Evolutionary conservation across 768 basidiomycete species (phyloP).

Genomic region (Lentinula boryana): DNA sequence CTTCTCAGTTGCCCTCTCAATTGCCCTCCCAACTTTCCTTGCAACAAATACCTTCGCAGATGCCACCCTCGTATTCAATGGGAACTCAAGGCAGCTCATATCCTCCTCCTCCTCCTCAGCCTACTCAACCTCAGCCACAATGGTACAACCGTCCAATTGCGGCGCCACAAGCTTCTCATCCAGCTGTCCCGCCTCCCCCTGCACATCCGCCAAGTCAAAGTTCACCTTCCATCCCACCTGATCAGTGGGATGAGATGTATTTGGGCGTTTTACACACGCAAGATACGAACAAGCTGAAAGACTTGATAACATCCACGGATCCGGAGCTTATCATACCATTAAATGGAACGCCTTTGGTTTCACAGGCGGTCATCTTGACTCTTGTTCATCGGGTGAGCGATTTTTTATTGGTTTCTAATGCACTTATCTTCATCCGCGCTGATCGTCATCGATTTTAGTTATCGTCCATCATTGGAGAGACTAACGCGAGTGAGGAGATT

Average conservation of each 20-base stretch:
- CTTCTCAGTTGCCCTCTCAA: background rate
- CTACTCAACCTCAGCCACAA: conserved; percentile 28
- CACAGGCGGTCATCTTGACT: conserved; percentile 80
- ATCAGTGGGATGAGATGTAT: conserved; percentile 85
- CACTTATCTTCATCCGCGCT: conserved; percentile 1
- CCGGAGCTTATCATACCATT: conserved; percentile 79
- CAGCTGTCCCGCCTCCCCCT: conserved; percentile 60
- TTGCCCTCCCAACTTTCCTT: background rate
- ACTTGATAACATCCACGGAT: conserved; percentile 66
- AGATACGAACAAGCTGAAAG: conserved; percentile 68
- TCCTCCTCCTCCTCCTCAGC: conserved; percentile 23
- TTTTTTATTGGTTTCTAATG: background rate
- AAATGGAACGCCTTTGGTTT: conserved; percentile 62
- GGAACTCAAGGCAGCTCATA: conserved; percentile 19
- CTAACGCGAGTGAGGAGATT: conserved; percentile 68
- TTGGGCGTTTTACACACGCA: conserved; percentile 71
- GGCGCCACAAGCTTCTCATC: conserved; percentile 79
- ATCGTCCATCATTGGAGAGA: conserved; percentile 68
- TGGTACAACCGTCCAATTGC: conserved; percentile 68
- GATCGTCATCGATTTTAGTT: conserved; percentile 38
- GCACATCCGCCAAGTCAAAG: conserved; percentile 34
- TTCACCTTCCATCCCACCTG: conserved; percentile 50
- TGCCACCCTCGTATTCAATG: background rate
- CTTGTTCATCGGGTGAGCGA: conserved; percentile 72
- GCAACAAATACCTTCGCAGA: background rate